Base-by-base conservation (phyloP, 2,329 filamentous ascomycete genomes). In the Fusarium caatingaense region DNA sequence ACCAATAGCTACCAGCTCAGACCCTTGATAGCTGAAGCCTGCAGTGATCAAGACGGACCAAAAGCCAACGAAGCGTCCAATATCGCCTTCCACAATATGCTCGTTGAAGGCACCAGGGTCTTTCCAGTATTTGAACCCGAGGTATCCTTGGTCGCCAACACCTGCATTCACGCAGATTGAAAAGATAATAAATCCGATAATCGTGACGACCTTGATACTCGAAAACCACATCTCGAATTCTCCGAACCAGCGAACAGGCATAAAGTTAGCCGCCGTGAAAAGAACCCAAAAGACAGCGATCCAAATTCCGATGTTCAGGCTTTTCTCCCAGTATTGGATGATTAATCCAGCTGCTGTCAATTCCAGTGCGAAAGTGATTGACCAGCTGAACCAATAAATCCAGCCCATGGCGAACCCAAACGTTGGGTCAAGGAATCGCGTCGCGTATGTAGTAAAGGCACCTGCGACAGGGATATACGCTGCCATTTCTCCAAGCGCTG, bases 311-410 rank as follows among this genome's bases (percentile, higher is more conserved):
- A 86, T 78, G 23, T 83, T 83, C 23, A 88, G 82, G 5, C 80
- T 78, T 2, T 81, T 80, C 12, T 84, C 80, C 89, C 88, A 91
- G 75, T 89, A 91, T 53, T 88, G 82, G 56, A 91, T 82, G 23
- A 91, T 80, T 63, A 90, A 84, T 20, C 83, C 83, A 30, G 86
- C 86, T 3, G 88, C 88, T 0, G 86, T 87, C 18, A 86, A 82
- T 76, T 90, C 87, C 46, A 87, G 85, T 3, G 84, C 87, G 25
- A 89, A 81, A 3, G 88, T 79, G 62, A 90, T 88, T 13, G 84
- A 80, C 69, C 89, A 89, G 4, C 86, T 86, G 71, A 89, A 89
- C 83, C 87, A 89, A 77, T 90, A 89, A 64, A 88, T 88, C 86
- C 86, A 88, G 2, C 85, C 87, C 41, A 82, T 80, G 10, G 87